Evolutionary conservation across 192 early-diverging fungal genomes (phyloP).

Genomic region (Allomyces arbusculus): DNA sequence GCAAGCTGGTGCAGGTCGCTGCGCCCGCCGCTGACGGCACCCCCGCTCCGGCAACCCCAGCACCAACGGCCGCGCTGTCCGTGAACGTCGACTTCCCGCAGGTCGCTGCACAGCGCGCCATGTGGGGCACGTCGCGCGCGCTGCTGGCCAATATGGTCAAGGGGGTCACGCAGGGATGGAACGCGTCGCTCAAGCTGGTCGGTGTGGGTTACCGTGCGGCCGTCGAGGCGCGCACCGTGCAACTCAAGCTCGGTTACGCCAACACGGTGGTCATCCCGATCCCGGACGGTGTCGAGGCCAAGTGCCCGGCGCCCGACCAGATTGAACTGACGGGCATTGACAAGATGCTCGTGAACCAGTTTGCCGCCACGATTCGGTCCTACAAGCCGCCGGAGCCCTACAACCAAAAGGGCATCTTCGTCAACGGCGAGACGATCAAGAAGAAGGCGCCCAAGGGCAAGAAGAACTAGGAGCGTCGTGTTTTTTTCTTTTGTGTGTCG

Average conservation of each 20-base stretch:
- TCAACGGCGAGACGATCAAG: conserved; percentile 92
- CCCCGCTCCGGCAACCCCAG: conserved; percentile 5
- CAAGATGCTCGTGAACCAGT: conserved; percentile 58
- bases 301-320: conserved; percentile 58
- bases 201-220: conserved; percentile 88
- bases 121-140: conserved; percentile 97
- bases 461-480: conserved; percentile 22
- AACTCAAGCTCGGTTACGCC: conserved; percentile 70
- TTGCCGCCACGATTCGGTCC: conserved; percentile 76
- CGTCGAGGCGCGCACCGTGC: conserved; percentile 46
- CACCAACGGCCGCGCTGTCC: conserved; percentile 20
- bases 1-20: too few relatives aligned
- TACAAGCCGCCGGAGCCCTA: conserved; percentile 93
- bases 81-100: conserved; percentile 32
- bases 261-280: conserved; percentile 60
- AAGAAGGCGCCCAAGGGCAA: conserved; percentile 77
- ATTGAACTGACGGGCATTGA: conserved; percentile 65
- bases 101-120: conserved; percentile 56
- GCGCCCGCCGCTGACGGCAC: conserved; percentile 5
- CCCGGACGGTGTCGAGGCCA: conserved; percentile 55
- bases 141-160: conserved; percentile 62
- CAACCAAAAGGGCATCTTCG: conserved; percentile 98
- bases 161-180: conserved; percentile 80
- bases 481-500: too few relatives aligned
- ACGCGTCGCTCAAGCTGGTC: conserved; percentile 57